A percentile compares a stretch with the other conserved stretches of the same genome.
Evolutionary conservation across 768 basidiomycete species (phyloP).

Genomic region (Suillus tomentosus): DNA sequence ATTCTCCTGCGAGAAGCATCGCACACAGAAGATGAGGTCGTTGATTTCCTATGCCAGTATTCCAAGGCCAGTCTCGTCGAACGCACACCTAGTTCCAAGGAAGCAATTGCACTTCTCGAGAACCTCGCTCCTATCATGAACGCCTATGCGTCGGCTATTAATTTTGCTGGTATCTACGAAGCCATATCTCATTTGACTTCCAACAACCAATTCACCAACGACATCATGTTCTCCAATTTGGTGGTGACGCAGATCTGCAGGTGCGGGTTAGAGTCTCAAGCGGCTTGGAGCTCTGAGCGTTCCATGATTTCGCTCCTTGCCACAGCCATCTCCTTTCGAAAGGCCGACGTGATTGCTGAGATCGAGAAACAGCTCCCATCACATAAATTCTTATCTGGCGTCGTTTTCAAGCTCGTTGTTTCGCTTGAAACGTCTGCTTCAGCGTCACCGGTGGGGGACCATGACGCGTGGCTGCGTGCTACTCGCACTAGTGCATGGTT

Average conservation of each 20-base stretch:
- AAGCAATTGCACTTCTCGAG: conserved; percentile 51
- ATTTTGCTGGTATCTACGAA: conserved; percentile 61
- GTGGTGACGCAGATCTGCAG: conserved; percentile 48
- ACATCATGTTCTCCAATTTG: conserved; percentile 49
- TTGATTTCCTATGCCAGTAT: conserved; percentile 56
- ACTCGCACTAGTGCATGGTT: conserved; percentile 56
- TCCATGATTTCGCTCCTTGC: conserved; percentile 42
- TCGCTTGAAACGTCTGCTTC: conserved; percentile 53
- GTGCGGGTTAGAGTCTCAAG: conserved; percentile 44
- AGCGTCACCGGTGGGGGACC: conserved; percentile 40
- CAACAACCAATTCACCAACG: conserved; percentile 51
- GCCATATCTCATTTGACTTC: conserved; percentile 47
- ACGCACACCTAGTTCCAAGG: conserved; percentile 50
- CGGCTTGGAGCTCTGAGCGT: conserved; percentile 33
- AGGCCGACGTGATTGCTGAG: conserved; percentile 53
- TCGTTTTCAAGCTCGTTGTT: conserved; percentile 64
- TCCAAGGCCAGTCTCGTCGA: conserved; percentile 47
- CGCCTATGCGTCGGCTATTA: conserved; percentile 47
- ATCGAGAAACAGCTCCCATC: conserved; percentile 58
- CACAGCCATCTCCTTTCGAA: conserved; percentile 49
- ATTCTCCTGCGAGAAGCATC: conserved; percentile 56
- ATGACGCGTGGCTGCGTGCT: conserved; percentile 49
- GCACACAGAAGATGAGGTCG: conserved; percentile 40
- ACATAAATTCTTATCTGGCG: conserved; percentile 60
- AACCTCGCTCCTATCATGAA: conserved; percentile 59